phyloP scores from a whole-genome alignment of 2,329 filamentous ascomycete species.

The Zymoseptoria passerinii region DNA sequence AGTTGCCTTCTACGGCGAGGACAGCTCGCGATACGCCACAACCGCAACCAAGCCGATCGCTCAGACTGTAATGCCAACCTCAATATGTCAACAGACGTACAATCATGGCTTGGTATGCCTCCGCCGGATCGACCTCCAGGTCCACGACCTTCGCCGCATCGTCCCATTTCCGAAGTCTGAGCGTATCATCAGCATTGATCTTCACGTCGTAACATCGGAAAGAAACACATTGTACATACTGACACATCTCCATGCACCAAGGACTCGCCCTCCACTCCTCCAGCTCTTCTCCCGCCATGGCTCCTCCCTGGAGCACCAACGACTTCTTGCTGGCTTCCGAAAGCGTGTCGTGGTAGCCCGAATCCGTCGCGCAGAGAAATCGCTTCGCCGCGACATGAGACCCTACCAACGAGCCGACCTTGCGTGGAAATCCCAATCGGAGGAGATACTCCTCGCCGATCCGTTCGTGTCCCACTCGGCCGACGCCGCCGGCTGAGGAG shows the following conservation, averaged over 20 bases:
- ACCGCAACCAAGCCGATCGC: too few species aligned
- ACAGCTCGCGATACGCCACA: too few species aligned
- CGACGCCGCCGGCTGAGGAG: conserved; percentile 20
- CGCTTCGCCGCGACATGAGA: conserved; percentile 36
- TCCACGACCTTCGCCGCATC: conserved; percentile 17
- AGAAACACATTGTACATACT: not conserved
- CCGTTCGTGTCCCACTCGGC: conserved; percentile 32
- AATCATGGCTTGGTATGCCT: conserved; percentile 11
- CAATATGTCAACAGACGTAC: conserved; percentile 5
- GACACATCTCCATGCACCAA: conserved; percentile 16
- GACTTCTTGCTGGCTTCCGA: conserved; percentile 29
- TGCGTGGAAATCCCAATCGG: conserved; percentile 28
- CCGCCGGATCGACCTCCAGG: conserved; percentile 7
- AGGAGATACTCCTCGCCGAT: conserved; percentile 32
- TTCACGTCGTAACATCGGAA: not conserved
- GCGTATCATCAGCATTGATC: not conserved
- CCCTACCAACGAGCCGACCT: conserved; percentile 30
- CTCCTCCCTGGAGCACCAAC: conserved; percentile 32
- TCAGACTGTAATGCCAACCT: not conserved
- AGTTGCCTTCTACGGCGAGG: too few species aligned
- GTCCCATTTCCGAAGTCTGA: conserved; percentile 15
- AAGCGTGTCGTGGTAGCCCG: conserved; percentile 13
- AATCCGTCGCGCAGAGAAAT: conserved; percentile 30
- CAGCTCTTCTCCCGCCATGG: conserved; percentile 28
- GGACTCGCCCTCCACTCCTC: conserved; percentile 9